Evolutionary conservation across 202 grass and related monocot genomes (phyloP).

Genomic region (Musa balbisiana): DNA sequence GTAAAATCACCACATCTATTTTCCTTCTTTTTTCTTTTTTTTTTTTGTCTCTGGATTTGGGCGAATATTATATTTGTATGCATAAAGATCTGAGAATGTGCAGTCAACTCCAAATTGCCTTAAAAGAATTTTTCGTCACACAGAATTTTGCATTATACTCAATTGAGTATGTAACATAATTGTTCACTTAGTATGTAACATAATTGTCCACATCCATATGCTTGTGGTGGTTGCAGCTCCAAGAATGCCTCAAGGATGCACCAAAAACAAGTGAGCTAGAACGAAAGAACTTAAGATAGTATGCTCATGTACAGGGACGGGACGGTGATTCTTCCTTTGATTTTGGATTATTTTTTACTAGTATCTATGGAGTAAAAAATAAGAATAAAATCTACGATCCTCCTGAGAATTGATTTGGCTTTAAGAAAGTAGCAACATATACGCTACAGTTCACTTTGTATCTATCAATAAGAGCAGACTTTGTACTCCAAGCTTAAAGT

Average conservation of each 20-base stretch:
- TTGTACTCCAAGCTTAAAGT: neutral
- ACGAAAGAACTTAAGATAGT: neutral
- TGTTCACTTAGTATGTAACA: neutral
- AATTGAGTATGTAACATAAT: neutral
- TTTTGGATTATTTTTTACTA: neutral
- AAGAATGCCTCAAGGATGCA: constrained; percentile 7
- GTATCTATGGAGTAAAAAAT: neutral
- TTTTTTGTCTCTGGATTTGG: too few relatives aligned
- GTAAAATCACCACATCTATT: too few relatives aligned
- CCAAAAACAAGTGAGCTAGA: neutral
- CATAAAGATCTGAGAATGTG: too few relatives aligned
- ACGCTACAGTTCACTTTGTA: neutral
- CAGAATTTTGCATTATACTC: too few relatives aligned
- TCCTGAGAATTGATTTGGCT: neutral
- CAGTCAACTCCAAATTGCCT: too few relatives aligned
- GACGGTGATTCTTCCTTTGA: neutral
- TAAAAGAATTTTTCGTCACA: too few relatives aligned
- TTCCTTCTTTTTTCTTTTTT: too few relatives aligned
- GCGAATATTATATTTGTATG: too few relatives aligned
- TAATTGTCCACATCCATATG: too few relatives aligned
- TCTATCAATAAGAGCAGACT: constrained; percentile 1
- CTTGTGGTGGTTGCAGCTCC: neutral
- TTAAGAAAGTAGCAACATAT: neutral
- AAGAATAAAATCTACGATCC: neutral
- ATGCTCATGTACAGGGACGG: neutral